Percentiles rank a stretch among this genome's conserved stretches.
phyloP scores from a whole-genome alignment of 305 asterid species.

The Fraxinus velutina region DNA sequence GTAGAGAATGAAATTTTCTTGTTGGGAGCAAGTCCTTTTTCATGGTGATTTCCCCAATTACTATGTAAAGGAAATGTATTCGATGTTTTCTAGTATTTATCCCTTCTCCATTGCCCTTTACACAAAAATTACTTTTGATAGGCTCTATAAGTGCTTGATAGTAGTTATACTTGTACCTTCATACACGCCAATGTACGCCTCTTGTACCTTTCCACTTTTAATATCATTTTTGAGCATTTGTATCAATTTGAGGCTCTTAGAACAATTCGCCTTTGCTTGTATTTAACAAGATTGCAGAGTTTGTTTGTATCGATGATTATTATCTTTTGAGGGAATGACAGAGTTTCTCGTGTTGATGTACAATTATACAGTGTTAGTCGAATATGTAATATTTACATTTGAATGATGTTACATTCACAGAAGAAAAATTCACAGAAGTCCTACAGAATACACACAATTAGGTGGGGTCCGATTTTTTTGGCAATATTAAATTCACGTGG shows the following conservation, averaged over 20 bases:
- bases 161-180: background rate
- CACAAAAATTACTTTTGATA: background rate
- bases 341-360: background rate
- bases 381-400: background rate
- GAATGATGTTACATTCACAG: too few relatives aligned
- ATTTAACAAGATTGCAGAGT: background rate
- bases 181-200: background rate
- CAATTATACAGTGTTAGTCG: background rate
- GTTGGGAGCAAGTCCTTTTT: conserved; percentile 84
- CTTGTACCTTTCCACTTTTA: conserved; percentile 20
- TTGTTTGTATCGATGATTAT: background rate
- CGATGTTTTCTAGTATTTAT: conserved; percentile 31
- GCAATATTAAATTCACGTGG: too few relatives aligned
- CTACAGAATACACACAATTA: too few relatives aligned
- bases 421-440: too few relatives aligned
- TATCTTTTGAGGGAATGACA: background rate
- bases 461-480: too few relatives aligned
- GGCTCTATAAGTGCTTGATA: background rate
- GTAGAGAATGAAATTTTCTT: conserved; percentile 84
- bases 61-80: background rate
- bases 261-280: background rate
- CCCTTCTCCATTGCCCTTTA: background rate
- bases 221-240: conserved; percentile 20
- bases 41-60: conserved; percentile 57
- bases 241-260: conserved; percentile 3